Evolutionary conservation across 2,329 filamentous ascomycete species (phyloP), one percentile per base, ranked within the genome.

Genomic region (Sclerotinia sclerotiorum): DNA sequence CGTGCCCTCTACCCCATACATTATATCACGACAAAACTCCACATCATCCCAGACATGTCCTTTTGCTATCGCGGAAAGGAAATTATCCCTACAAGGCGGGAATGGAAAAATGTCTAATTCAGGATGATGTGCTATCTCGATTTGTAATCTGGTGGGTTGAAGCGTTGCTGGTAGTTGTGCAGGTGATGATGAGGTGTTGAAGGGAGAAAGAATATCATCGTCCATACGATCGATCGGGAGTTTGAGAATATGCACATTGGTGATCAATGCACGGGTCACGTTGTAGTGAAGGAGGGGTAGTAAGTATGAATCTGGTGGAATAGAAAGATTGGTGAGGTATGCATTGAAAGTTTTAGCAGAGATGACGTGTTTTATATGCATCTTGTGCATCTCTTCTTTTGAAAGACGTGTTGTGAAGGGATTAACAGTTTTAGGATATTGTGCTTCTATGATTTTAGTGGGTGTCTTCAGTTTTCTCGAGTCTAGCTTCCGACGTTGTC

Each of bases 1-100:
- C 48, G 24, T 51, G 8, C 24, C 71, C 2, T 75, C 61, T n/a
- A 73, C 69, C 7, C 71, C 71, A 24, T 78, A 78, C 68, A 79
- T 75, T 11, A 82, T 72, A 63, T 81, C 81, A 19, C 72, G 58
- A 64, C 80, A 81, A 2, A 81, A 69, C 49, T 78, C 75, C 10
- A 76, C 69, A 27, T 79, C 78, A 67, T 81, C 74, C 62, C 79
- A 76, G 2, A 69, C 69, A 24, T 78, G 72, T 10, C 75, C 76
- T 0, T 76, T 76, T 7, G 69, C 67, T 19, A 81, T 76, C 0
- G 78, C 76, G 7, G 68, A 68, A 32, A 81, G 76, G 19, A 80
- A 69, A 63, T 82, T 82, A 70, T 83, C 80, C 27, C 81, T 77
- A 49, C 80, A 72, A 8, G 72, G 71, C 0, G 81, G 79, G 27